phyloP scores from a whole-genome alignment of 176 grass and related monocot species.

The Hordeum marinum region DNA sequence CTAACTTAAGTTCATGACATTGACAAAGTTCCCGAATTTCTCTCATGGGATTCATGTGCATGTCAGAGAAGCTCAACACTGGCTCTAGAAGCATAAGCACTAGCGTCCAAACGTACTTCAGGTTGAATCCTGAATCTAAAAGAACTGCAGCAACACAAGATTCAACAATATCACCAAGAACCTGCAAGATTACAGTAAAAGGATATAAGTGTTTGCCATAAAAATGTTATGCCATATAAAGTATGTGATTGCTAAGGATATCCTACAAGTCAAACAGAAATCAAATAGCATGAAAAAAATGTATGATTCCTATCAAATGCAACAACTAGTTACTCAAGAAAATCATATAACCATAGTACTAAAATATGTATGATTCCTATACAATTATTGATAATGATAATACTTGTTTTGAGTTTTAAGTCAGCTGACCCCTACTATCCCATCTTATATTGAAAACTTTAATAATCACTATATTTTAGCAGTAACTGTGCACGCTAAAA shows the following conservation, averaged over 20 bases:
- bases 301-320: background rate
- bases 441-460: background rate
- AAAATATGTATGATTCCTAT: constrained; percentile 11
- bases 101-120: constrained; percentile 69
- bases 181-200: constrained; percentile 47
- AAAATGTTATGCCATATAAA: background rate
- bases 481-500: constrained; percentile 1
- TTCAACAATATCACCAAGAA: constrained; percentile 96
- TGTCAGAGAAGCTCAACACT: constrained; percentile 56
- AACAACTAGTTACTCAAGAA: background rate
- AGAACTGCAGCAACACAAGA: constrained; percentile 92
- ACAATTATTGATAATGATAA: background rate
- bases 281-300: background rate
- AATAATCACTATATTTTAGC: constrained; percentile 13
- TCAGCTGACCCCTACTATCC: background rate
- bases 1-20: constrained; percentile 43
- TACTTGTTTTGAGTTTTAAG: background rate
- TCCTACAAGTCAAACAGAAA: background rate
- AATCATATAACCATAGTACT: background rate
- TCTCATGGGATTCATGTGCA: constrained; percentile 74
- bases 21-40: constrained; percentile 89
- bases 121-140: constrained; percentile 72
- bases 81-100: constrained; percentile 67
- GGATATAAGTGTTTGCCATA: constrained; percentile 19
- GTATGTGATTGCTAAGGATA: background rate